Evolutionary conservation across 1,139 yeast genomes (phyloP), one percentile per base, ranked within the genome.

Genomic region (Wickerhamiella infanticola): DNA sequence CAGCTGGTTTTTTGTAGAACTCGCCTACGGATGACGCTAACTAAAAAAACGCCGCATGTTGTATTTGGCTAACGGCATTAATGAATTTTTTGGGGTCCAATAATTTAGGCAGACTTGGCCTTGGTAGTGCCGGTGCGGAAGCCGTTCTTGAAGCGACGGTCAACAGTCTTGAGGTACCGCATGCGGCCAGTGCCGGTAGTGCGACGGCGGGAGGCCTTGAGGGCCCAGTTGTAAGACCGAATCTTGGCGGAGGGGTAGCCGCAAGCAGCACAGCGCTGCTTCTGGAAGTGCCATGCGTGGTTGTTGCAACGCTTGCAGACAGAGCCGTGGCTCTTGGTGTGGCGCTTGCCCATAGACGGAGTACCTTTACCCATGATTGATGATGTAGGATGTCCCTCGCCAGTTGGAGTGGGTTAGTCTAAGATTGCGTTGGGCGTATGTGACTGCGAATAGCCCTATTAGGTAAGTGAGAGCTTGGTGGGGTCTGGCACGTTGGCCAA

Each of bases 111-210:
- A 45, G 49, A 58, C 63, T 65, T 65, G 63, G 81, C 50, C 56
- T 53, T 73, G 63, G 84, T 83, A 63, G 72, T 74, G 70, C 86
- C 86, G 62, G 90, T 69, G 75, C 85, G 96, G 95, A 90, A 90
- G 69, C 90, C 94, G 79, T 90, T 88, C 83, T 86, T 85, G 82
- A 88, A 90, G 78, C 88, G 84, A 79, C 96, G 85, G 63, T 93
- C 73, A 64, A 90, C 95, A 74, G 79, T 81, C 79, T 88, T 90
- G 73, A 93, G 80, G 85, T 90, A 79, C 72, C 90, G 77, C 94
- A 86, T 86, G 77, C 99, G 94, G 73, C 99, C 99, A 70, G 97
- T 81, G 77, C 99, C 99, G 63, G 97, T 88, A 64, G 99, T 90
- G 75, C 84, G 82, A 84, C 99, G 86, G 85, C 98, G 85, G 82